Percentiles rank a stretch among this genome's conserved stretches.
phyloP scores from a whole-genome alignment of 2,329 filamentous ascomycete species.

The Aureobasidium melanogenum region DNA sequence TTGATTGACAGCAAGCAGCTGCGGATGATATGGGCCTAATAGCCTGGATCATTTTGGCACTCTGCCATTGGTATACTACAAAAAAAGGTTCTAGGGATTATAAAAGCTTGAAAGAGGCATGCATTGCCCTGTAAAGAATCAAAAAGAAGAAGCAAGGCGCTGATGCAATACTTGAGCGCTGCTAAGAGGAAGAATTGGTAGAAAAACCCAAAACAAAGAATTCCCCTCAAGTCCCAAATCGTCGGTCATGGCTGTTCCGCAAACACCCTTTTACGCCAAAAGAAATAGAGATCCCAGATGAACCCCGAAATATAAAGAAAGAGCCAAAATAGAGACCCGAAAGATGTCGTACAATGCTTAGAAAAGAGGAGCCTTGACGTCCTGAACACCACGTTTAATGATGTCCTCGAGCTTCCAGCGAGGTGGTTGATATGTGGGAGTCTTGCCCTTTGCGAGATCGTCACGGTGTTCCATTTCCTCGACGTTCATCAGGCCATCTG shows the following conservation, averaged over 20 bases:
- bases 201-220: not conserved
- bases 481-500: slow-evolving; percentile 61
- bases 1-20: not conserved
- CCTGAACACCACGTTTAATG: slow-evolving; percentile 62
- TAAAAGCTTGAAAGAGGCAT: not conserved
- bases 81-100: slow-evolving; percentile 1
- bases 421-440: slow-evolving; percentile 51
- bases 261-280: slow-evolving; percentile 8
- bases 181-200: not conserved
- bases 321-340: not conserved
- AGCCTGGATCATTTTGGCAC: not conserved
- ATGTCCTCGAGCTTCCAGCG: slow-evolving; percentile 73
- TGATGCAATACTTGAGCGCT: not conserved
- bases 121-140: not conserved
- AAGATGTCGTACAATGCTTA: not conserved
- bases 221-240: slow-evolving; percentile 4
- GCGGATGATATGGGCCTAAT: not conserved
- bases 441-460: slow-evolving; percentile 40
- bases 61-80: slow-evolving; percentile 4
- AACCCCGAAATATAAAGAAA: not conserved
- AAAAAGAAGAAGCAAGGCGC: not conserved
- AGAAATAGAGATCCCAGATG: not conserved
- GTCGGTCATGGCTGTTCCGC: slow-evolving; percentile 10
- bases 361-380: slow-evolving; percentile 59
- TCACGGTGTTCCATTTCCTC: slow-evolving; percentile 59